phyloP scores from a whole-genome alignment of 2,329 filamentous ascomycete species.

The Pestalotiopsis fici region DNA sequence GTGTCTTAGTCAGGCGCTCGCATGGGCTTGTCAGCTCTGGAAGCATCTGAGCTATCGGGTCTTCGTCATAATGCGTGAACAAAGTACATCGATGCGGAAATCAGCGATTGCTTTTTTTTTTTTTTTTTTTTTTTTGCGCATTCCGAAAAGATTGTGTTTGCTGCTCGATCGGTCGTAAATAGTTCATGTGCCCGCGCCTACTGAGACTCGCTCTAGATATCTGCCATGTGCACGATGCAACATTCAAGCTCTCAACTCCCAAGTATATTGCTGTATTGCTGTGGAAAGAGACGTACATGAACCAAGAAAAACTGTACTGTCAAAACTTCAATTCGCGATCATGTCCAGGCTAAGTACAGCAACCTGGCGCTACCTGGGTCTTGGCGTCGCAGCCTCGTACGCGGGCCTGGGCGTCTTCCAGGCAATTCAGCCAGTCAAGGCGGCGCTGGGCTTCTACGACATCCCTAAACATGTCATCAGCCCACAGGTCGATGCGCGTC shows the following conservation, averaged over 20 bases:
- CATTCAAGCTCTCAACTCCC: neutral
- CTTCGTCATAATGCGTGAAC: neutral
- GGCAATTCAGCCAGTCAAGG: neutral
- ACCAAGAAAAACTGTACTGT: neutral
- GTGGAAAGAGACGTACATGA: neutral
- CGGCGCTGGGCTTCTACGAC: conserved; percentile 3
- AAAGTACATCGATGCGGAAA: neutral
- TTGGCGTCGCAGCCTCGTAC: conserved; percentile 3
- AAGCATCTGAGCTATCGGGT: neutral
- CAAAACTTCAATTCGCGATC: neutral
- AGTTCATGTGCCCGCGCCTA: neutral
- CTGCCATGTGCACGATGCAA: neutral
- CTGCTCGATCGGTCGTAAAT: neutral
- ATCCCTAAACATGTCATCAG: neutral
- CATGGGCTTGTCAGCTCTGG: neutral
- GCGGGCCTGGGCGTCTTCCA: neutral
- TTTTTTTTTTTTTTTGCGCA: neutral
- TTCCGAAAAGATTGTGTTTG: neutral
- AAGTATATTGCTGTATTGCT: neutral
- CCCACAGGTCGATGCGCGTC: neutral
- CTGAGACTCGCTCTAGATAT: no score
- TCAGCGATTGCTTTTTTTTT: neutral
- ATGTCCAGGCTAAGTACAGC: neutral
- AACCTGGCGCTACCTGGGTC: neutral
- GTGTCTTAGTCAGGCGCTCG: neutral